Evolutionary conservation across 164 flowering plant genomes (phyloP).

Genomic region (Magnolia changhungtana): DNA sequence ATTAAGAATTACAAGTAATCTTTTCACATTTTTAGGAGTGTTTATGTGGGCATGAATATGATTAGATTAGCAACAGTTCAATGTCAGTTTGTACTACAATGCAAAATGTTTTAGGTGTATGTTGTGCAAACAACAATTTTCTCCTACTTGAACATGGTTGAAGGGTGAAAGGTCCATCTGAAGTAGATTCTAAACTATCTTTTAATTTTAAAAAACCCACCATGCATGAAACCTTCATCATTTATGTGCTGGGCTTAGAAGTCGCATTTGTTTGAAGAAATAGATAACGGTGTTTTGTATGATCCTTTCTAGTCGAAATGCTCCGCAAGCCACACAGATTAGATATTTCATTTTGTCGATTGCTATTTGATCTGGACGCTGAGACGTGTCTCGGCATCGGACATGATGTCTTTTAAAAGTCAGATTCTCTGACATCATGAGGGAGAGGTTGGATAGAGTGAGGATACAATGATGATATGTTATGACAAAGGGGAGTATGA

Average conservation of each 20-base stretch:
- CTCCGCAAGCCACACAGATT: background rate
- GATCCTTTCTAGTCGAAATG: background rate
- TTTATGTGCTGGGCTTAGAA: background rate
- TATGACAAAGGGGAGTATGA: background rate
- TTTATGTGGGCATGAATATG: too few relatives aligned
- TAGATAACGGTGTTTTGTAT: background rate
- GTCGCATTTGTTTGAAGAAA: background rate
- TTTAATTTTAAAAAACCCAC: background rate
- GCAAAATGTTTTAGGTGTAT: background rate
- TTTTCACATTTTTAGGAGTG: too few relatives aligned
- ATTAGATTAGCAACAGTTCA: background rate
- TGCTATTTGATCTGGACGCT: background rate
- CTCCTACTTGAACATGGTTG: background rate
- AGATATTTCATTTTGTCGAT: background rate
- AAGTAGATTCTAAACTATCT: background rate
- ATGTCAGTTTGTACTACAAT: background rate
- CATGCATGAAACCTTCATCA: background rate
- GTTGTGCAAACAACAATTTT: background rate
- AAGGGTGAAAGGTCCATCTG: background rate
- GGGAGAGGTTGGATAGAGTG: background rate
- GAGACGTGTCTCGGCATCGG: background rate
- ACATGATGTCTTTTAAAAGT: background rate
- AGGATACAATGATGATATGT: background rate
- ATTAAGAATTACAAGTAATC: background rate
- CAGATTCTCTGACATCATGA: too few relatives aligned